phyloP scores from a whole-genome alignment of 2,329 filamentous ascomycete species.

The Verruconis gallopava region DNA sequence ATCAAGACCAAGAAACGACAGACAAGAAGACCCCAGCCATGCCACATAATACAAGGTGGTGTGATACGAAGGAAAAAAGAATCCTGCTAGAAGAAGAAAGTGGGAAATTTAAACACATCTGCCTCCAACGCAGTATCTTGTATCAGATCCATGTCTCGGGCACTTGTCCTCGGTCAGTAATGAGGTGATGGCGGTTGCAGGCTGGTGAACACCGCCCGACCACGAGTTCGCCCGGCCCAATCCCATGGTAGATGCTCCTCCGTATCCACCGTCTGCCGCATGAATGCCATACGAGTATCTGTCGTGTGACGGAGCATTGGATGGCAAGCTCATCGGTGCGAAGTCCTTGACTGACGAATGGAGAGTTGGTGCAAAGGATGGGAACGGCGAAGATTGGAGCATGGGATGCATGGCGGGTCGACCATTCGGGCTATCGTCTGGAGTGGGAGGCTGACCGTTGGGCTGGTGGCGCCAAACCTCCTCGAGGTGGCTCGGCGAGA shows the following conservation, averaged over 20 bases:
- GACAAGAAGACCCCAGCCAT: too few species aligned
- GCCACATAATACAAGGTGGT: too few species aligned
- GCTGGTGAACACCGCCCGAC: constrained; percentile 25
- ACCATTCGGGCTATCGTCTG: constrained; percentile 26
- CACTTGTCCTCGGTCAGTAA: constrained; percentile 27
- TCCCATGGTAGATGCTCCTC: constrained; percentile 11
- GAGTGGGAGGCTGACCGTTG: constrained; percentile 22
- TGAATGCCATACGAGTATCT: constrained; percentile 6
- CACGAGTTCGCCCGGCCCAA: constrained; percentile 18
- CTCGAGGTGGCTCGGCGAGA: constrained; percentile 51
- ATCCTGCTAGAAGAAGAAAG: neutral
- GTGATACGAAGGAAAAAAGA: too few species aligned
- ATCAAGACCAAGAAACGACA: too few species aligned
- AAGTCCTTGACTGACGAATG: constrained; percentile 3
- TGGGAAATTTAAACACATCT: neutral
- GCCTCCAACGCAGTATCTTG: constrained; percentile 17
- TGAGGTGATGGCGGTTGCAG: constrained; percentile 20
- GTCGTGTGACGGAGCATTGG: constrained; percentile 19
- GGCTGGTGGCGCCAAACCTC: constrained; percentile 46
- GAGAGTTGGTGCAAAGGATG: constrained; percentile 3
- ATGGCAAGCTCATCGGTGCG: constrained; percentile 15
- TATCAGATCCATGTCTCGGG: constrained; percentile 13
- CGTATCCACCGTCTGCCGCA: constrained; percentile 3
- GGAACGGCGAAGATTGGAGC: constrained; percentile 22
- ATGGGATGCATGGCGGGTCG: constrained; percentile 21